Base-by-base conservation (phyloP, 352 stramenopile species). In the Globisporangium mamillatum region DNA sequence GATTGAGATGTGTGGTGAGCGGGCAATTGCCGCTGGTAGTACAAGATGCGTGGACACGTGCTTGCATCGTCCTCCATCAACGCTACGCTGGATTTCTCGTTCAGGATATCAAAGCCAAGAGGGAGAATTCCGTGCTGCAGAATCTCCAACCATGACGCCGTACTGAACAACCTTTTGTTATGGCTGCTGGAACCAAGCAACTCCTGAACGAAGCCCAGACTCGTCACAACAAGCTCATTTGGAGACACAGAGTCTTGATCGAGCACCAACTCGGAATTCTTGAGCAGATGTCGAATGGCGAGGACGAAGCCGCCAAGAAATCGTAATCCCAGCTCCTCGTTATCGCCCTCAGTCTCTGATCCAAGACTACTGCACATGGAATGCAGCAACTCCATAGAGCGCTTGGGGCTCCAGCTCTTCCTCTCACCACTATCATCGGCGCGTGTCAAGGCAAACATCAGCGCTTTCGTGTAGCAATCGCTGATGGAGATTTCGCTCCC, bases 251-350 rank as follows among this genome's bases (percentile, higher is more conserved):
- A 54, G 34, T 32, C 52, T 18, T 54, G 46, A 3, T 64, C 36
- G 8, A 70, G 57, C n/a, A 79, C 62, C n/a, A 73, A 53, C 25
- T 81, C 73, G 24, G 55, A 55, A 20, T 52, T 61, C 10, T 24
- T 74, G 25, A 92, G 36, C 20, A 86, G 46, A 14, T 88, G 70
- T 10, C 75, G 84, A 52, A 76, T 80, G 3, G 85, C 75, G 32
- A 92, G 60, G 50, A 81, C 64, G 72, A 88, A 81, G 12, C 84
- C 84, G 12, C 84, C 84, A 25, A 90, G 70, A 22, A 89, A 86
- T 1, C 73, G 75, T 25, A 92, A 67, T 12, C 75, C 71, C 4
- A 63, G 29, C 12, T 54, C 46, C 22, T 67, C 71, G 20, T 75
- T 70, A 27, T 82, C 77, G 22, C 80, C 76, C 2, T 65, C 25